phyloP scores from a whole-genome alignment of 257 asterid species.

The Ligustrum vulgare region DNA sequence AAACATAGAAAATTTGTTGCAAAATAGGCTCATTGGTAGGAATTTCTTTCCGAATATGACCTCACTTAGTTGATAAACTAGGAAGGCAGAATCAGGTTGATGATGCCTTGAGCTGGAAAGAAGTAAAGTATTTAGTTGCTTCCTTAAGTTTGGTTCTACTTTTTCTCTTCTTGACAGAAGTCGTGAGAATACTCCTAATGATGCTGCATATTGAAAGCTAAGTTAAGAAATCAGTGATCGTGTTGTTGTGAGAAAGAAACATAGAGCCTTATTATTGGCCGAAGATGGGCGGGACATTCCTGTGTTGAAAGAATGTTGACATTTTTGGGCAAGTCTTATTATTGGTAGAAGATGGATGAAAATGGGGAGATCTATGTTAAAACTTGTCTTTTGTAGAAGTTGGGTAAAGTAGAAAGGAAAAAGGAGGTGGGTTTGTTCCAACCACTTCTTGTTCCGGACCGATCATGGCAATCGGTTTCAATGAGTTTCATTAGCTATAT shows the following conservation, averaged over 20 bases:
- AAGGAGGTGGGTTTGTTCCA: not conserved
- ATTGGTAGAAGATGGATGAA: not conserved
- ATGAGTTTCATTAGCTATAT: constrained; percentile 12
- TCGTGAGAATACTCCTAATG: not conserved
- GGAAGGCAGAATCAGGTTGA: not conserved
- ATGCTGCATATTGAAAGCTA: not conserved
- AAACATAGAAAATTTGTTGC: not conserved
- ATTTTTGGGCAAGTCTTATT: not conserved
- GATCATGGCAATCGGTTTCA: not conserved
- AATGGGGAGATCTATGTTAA: constrained; percentile 5
- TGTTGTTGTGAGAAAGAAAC: too few species aligned
- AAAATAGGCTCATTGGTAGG: constrained; percentile 1
- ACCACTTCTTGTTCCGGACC: not conserved
- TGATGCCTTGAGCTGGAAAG: constrained; percentile 16
- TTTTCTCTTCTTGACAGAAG: not conserved
- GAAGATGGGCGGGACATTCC: too few species aligned
- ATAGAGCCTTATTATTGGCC: too few species aligned
- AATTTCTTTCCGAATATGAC: not conserved
- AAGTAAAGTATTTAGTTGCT: not conserved
- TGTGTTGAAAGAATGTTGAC: too few species aligned
- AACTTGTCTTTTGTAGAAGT: constrained; percentile 11
- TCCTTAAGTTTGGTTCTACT: not conserved
- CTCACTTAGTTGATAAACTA: not conserved
- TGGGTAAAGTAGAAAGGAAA: constrained; percentile 3
- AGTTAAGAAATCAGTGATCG: too few species aligned